These are phyloP conservation scores for Phaseolus lunatus DNA, from an alignment of 306 rosid genomes.

Conservation along the genomic window DNA sequence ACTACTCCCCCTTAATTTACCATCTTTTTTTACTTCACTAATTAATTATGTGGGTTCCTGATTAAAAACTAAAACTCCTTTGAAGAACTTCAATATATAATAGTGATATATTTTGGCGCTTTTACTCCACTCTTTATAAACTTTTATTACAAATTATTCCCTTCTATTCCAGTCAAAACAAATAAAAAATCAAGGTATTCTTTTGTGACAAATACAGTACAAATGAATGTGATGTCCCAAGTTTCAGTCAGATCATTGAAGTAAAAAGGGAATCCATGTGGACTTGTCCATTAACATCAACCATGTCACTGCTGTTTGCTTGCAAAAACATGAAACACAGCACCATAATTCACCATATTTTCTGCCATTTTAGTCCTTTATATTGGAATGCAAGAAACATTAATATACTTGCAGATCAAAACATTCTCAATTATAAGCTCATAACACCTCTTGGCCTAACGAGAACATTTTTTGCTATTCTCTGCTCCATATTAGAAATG, in stretches of 20 bases:
- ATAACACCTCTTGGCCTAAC: neutral
- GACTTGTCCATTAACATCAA: constrained; percentile 11
- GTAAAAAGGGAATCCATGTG: constrained; percentile 4
- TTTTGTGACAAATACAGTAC: neutral
- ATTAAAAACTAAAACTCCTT: neutral
- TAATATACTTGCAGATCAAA: neutral
- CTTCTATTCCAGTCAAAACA: neutral
- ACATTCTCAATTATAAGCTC: neutral
- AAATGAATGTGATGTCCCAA: constrained; percentile 7
- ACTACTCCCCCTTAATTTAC: too few species aligned
- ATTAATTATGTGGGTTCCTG: neutral
- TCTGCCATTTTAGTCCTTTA: neutral
- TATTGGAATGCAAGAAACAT: neutral
- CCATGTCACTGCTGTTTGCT: neutral
- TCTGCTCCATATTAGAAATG: neutral
- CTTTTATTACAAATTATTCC: neutral
- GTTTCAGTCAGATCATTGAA: neutral
- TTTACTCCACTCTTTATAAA: neutral
- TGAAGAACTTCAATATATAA: neutral
- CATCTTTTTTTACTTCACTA: neutral
- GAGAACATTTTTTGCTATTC: neutral
- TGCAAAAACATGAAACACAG: neutral
- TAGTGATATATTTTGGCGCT: neutral
- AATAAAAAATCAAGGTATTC: neutral
- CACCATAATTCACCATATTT: neutral